These are phyloP conservation scores for Penium margaritaceum DNA, from an alignment of 139 green algal genomes.

Conservation along the genomic window DNA sequence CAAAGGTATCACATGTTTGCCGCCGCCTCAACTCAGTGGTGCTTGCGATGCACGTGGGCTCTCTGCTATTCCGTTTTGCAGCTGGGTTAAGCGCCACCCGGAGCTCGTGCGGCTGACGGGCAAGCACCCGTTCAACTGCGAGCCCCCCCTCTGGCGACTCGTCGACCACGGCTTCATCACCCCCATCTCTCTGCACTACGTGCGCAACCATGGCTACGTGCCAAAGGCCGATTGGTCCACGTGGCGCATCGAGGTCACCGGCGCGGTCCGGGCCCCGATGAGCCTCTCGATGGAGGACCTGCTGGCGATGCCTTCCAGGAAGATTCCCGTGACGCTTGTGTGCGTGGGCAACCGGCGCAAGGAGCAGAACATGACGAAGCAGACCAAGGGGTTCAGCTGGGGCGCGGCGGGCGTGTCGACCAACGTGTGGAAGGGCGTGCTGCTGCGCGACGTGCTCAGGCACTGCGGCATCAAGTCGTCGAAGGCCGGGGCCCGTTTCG, in stretches of 20 bases:
- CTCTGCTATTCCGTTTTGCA: no score
- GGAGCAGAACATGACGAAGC: conserved; percentile 97
- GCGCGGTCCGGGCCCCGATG: conserved; percentile 61
- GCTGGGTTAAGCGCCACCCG: conserved; percentile 76
- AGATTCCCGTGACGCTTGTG: conserved; percentile 67
- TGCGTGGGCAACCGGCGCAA: conserved; percentile 92
- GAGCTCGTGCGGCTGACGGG: conserved; percentile 81
- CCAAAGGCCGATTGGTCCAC: conserved; percentile 55
- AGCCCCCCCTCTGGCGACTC: conserved; percentile 71
- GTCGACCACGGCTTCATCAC: conserved; percentile 74
- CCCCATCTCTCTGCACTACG: conserved; percentile 68
- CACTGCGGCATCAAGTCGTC: conserved; percentile 2
- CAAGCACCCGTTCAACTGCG: conserved; percentile 92
- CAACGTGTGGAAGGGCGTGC: conserved; percentile 83
- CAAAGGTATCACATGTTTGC: no score
- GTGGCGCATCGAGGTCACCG: conserved; percentile 69
- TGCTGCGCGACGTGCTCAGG: conserved; percentile 73
- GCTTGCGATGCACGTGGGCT: no score
- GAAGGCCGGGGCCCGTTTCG: conserved; percentile 13
- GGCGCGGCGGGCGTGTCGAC: conserved; percentile 56
- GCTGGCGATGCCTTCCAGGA: conserved; percentile 62
- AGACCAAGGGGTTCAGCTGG: conserved; percentile 93
- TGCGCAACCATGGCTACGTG: conserved; percentile 86
- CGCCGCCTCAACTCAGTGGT: no score
- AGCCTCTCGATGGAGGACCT: conserved; percentile 86